Percentiles rank a stretch among this genome's conserved stretches.
Conservation (phyloP, 2,329 filamentous ascomycete species). For the Orbilia blumenaviensis region DNA sequence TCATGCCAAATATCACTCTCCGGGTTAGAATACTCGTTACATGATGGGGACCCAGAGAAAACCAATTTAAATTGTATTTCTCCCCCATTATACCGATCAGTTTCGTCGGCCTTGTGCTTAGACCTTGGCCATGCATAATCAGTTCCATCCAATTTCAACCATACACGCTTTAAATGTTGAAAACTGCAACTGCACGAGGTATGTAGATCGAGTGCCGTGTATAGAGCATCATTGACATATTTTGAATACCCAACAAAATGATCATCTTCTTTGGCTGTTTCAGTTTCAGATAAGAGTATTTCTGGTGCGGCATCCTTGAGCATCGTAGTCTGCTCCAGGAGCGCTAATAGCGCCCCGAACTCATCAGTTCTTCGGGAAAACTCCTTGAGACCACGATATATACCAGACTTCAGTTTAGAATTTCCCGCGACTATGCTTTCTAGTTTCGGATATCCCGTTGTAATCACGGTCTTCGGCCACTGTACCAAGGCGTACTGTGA, state of each 20-base stretch:
- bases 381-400: slow-evolving; percentile 15
- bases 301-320: slow-evolving; percentile 9
- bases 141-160: slow-evolving; percentile 8
- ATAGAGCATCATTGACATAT: slow-evolving; percentile 32
- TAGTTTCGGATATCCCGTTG: neutral
- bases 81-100: neutral
- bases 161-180: slow-evolving; percentile 23
- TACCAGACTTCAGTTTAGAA: neutral
- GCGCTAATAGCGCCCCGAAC: neutral
- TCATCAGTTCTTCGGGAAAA: neutral
- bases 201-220: slow-evolving; percentile 13
- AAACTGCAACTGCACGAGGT: slow-evolving; percentile 25
- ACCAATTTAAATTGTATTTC: slow-evolving; percentile 29
- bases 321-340: neutral
- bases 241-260: slow-evolving; percentile 25
- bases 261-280: neutral
- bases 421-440: neutral
- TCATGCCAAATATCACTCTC: slow-evolving; percentile 17
- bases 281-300: neutral
- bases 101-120: too few relatives aligned
- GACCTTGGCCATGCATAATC: too few relatives aligned
- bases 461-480: slow-evolving; percentile 11
- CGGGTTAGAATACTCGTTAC: neutral
- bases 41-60: slow-evolving; percentile 7
- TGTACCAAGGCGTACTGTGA: neutral